Percentiles rank a stretch among this genome's conserved stretches.
Conservation (phyloP, 2,329 filamentous ascomycete species). For the Apiospora malaysiana region DNA sequence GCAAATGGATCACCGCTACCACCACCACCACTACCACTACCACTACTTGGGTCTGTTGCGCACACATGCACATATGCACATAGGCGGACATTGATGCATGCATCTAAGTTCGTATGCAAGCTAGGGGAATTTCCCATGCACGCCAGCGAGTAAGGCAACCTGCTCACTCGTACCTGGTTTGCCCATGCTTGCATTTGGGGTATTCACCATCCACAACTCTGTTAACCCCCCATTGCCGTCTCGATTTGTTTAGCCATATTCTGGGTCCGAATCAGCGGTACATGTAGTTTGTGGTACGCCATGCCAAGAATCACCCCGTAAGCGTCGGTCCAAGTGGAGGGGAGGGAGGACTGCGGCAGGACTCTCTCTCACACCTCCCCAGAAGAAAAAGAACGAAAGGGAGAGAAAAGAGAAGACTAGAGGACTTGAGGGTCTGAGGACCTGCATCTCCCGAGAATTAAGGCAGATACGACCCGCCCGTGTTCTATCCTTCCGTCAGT, state of each 20-base stretch:
- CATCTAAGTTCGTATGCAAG: background rate
- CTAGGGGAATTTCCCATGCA: conserved; percentile 12
- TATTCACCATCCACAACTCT: background rate
- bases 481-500: background rate
- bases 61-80: background rate
- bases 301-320: conserved; percentile 10
- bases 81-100: conserved; percentile 9
- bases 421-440: background rate
- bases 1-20: background rate
- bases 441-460: background rate
- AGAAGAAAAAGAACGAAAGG: background rate
- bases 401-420: background rate
- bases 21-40: background rate
- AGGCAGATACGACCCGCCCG: background rate
- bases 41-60: background rate
- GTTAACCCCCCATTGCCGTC: conserved; percentile 4
- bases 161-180: conserved; percentile 13
- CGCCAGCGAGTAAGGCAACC: conserved; percentile 10
- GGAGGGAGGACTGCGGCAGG: background rate
- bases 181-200: background rate
- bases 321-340: conserved; percentile 16
- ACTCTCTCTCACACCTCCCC: too few species aligned
- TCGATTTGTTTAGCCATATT: conserved; percentile 14
- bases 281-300: conserved; percentile 4
- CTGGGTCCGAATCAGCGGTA: conserved; percentile 10